Conservation (phyloP, 768 basidiomycete species). For the Pleurotus pulmonarius region DNA sequence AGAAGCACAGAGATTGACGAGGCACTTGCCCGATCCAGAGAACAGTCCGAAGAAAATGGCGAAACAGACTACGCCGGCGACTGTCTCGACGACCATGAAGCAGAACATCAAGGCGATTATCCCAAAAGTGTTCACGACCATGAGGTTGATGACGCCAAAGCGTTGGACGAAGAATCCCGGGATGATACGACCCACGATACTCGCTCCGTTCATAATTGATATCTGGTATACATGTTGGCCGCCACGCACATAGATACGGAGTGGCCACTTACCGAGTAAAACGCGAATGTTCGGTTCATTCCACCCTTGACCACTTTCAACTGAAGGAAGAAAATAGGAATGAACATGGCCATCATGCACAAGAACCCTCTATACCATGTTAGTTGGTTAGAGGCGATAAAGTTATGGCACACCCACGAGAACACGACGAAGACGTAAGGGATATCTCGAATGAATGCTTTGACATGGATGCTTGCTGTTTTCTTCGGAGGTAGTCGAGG, state of each 20-base stretch:
- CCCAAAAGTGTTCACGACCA: conserved; percentile 27
- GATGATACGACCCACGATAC: conserved; percentile 46
- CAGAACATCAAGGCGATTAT: conserved; percentile 36
- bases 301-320: conserved; percentile 42
- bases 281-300: conserved; percentile 36
- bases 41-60: conserved; percentile 44
- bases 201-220: conserved; percentile 50
- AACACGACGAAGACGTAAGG: conserved; percentile 22
- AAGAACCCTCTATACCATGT: conserved; percentile 20
- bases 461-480: conserved; percentile 17
- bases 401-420: conserved; percentile 10
- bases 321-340: conserved; percentile 49
- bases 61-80: conserved; percentile 32
- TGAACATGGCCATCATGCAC: conserved; percentile 33
- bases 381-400: not conserved
- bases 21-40: conserved; percentile 33
- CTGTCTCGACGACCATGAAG: conserved; percentile 33
- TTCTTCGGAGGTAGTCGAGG: conserved; percentile 31
- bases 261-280: conserved; percentile 37
- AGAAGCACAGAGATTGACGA: conserved; percentile 2
- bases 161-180: conserved; percentile 37
- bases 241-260: not conserved
- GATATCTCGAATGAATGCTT: conserved; percentile 25
- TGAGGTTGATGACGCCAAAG: conserved; percentile 41
- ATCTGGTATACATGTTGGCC: conserved; percentile 25